Evolutionary conservation across 2,329 filamentous ascomycete species (phyloP).

Genomic region (Metarhizium sp.): DNA sequence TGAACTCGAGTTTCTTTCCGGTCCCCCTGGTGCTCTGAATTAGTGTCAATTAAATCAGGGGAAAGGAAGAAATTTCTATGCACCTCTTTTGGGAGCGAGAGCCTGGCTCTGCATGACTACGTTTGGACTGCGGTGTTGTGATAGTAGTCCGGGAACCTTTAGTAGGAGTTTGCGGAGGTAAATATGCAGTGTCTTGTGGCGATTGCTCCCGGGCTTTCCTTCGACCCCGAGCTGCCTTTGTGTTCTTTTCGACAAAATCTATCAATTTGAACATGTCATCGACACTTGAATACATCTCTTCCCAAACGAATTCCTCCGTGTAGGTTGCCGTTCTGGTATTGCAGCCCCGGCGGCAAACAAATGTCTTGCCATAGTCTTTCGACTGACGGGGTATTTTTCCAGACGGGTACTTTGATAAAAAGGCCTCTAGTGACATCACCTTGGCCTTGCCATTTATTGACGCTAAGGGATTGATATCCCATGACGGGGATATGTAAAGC

Average conservation of each 20-base stretch:
- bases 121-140: conserved; percentile 21
- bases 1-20: conserved; percentile 80
- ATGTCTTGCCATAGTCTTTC: conserved; percentile 72
- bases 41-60: conserved; percentile 17
- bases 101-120: conserved; percentile 20
- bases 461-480: conserved; percentile 75
- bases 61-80: background rate
- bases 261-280: conserved; percentile 56
- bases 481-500: conserved; percentile 80
- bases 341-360: conserved; percentile 82
- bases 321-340: conserved; percentile 85
- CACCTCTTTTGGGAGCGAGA: conserved; percentile 23
- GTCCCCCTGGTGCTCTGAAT: conserved; percentile 38
- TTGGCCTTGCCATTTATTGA: conserved; percentile 86
- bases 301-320: conserved; percentile 87
- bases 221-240: conserved; percentile 51
- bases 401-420: conserved; percentile 59
- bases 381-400: conserved; percentile 66
- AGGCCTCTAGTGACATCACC: conserved; percentile 64
- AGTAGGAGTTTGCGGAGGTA: conserved; percentile 27
- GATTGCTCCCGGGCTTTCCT: conserved; percentile 21
- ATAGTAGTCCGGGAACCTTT: conserved; percentile 21
- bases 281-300: conserved; percentile 65
- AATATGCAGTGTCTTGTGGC: conserved; percentile 21
- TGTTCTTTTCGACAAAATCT: conserved; percentile 58